Conservation (phyloP, 495 filamentous ascomycete species). For the Neurospora sp. region DNA sequence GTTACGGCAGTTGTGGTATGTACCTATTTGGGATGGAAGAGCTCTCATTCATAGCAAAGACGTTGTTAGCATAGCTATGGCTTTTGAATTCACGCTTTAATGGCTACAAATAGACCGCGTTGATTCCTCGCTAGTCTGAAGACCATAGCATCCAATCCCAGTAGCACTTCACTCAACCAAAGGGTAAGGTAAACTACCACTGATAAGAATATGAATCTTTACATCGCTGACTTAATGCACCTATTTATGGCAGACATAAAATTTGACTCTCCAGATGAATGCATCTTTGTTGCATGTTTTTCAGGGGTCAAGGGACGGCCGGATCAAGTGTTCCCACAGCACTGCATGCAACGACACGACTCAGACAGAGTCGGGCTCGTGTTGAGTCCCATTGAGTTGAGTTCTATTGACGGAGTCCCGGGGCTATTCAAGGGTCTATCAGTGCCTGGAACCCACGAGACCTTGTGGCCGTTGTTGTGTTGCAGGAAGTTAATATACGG, state of each 20-base stretch:
- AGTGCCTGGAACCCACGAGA: background rate
- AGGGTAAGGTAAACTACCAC: background rate
- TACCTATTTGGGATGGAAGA: background rate
- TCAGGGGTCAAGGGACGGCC: background rate
- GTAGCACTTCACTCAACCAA: background rate
- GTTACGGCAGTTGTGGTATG: background rate
- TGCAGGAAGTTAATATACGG: background rate
- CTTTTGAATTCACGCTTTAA: background rate
- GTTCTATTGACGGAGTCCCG: background rate
- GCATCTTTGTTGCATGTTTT: background rate
- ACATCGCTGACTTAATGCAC: background rate
- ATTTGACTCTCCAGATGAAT: background rate
- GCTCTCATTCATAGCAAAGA: background rate
- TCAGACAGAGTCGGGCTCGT: too few relatives aligned
- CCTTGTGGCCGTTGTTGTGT: background rate
- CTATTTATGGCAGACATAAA: background rate
- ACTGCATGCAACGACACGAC: too few relatives aligned
- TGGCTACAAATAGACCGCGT: background rate
- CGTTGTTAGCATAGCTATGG: background rate
- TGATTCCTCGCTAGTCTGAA: background rate
- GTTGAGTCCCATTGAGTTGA: too few relatives aligned
- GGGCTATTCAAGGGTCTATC: background rate
- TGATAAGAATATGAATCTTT: background rate
- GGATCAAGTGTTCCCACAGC: background rate
- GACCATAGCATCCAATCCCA: background rate